These are phyloP conservation scores for Abelmoschus esculentus DNA, from an alignment of 345 rosid genomes.

Conservation along the genomic window DNA sequence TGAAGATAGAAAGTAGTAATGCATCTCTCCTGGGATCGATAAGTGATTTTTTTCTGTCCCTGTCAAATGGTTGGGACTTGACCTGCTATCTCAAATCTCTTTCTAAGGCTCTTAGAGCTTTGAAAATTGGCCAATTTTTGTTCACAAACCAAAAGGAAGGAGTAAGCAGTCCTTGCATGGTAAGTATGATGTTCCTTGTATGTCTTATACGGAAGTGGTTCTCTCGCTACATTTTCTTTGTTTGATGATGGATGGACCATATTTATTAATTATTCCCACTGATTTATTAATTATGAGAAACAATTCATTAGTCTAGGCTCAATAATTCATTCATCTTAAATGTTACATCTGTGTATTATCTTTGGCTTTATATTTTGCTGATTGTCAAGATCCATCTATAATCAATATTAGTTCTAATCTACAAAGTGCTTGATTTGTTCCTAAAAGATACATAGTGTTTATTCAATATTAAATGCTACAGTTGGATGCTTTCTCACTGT, in stretches of 20 bases:
- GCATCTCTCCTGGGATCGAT: slow-evolving; percentile 91
- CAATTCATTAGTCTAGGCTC: neutral
- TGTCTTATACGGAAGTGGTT: neutral
- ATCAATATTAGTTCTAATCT: neutral
- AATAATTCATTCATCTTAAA: neutral
- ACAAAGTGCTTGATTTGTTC: neutral
- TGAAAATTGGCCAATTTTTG: slow-evolving; percentile 59
- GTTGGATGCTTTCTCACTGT: neutral
- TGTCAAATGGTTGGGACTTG: slow-evolving; percentile 97
- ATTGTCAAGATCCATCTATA: neutral
- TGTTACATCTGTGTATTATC: neutral
- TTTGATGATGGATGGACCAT: neutral
- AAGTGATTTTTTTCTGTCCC: slow-evolving; percentile 93
- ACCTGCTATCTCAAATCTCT: slow-evolving; percentile 91
- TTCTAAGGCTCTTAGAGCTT: slow-evolving; percentile 71
- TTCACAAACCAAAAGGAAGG: slow-evolving; percentile 83
- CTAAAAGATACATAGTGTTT: neutral
- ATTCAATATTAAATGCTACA: neutral
- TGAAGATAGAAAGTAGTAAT: slow-evolving; percentile 93
- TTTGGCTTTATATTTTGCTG: neutral
- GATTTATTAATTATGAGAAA: neutral
- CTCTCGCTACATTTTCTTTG: neutral
- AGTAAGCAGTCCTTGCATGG: slow-evolving; percentile 61
- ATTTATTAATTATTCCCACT: neutral
- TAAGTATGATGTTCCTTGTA: slow-evolving; percentile 28